Base-by-base conservation (phyloP, 768 basidiomycete genomes). In the Amanita rubescens region DNA sequence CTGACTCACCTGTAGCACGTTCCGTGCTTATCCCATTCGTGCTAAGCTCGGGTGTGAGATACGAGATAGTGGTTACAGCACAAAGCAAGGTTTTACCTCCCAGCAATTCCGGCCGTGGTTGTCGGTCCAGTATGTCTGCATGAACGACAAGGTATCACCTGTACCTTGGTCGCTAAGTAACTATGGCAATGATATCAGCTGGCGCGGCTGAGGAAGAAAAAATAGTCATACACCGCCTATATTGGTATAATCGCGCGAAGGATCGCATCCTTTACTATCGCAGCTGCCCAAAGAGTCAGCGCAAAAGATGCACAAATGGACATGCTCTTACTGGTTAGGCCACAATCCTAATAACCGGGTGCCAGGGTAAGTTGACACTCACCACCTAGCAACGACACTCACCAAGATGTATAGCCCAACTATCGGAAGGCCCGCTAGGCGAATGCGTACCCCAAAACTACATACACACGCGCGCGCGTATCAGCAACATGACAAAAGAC, bases 401-500 rank as follows among this genome's bases (percentile, higher is more conserved):
- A 78, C 81, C 78, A n/a, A n/a, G n/a, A 47, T 80, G 80, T 54
- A 82, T 77, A 1, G 79, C 82, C 80, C 82, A 84, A 59, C 75
- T 75, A 56, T 79, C 58, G 2, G 60, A 60, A 6, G 82, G 82
- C 8, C 82, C 80, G 10, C 71, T 74, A 8, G 70, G 46, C 0
- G 77, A 72, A 25, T 74, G 55, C 1, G 73, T 77, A 53, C 82
- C 79, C 80, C 82, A 84, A 64, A 82, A 79, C 75, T 79, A 39
- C 27, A 59, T 8, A 30, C 79, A n/a, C n/a, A n/a, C n/a, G n/a
- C n/a, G 25, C 8, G n/a, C 11, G 12, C 19, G 5, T n/a, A 15
- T 43, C 49, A 12, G 37, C 22, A 15, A 43, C 24, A 38, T n/a
- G 14, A 6, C 9, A n/a, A n/a, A n/a, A 15, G 9, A 12, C 5